Conservation (phyloP, 768 basidiomycete species). For the Leucocoprinus leucothites region DNA sequence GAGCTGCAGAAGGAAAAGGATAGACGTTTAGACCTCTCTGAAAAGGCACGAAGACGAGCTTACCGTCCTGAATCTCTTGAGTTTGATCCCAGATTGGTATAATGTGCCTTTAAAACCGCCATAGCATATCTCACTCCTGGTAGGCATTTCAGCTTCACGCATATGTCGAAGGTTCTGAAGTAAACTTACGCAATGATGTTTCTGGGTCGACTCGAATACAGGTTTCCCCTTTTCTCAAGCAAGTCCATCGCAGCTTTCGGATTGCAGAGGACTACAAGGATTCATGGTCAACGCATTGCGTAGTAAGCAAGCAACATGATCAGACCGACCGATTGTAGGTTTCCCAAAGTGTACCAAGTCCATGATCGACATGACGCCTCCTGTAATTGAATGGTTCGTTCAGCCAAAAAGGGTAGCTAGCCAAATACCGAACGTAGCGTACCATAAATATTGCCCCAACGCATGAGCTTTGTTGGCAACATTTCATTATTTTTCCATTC, state of each 20-base stretch:
- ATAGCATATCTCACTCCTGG: background rate
- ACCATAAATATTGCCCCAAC: constrained; percentile 4
- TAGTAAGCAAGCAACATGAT: too few species aligned
- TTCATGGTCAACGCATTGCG: background rate
- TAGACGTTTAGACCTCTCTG: background rate
- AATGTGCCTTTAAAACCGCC: background rate
- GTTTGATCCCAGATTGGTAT: background rate
- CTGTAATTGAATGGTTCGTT: background rate
- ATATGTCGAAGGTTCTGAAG: constrained; percentile 15
- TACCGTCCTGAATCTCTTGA: constrained; percentile 3
- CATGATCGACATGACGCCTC: constrained; percentile 1
- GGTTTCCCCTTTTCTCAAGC: constrained; percentile 26
- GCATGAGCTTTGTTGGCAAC: background rate
- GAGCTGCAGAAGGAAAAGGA: constrained; percentile 11
- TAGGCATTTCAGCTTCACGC: too few species aligned
- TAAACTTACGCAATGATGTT: constrained; percentile 24
- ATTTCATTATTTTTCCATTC: background rate
- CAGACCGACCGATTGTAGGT: constrained; percentile 1
- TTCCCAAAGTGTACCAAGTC: constrained; percentile 4
- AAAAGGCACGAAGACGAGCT: background rate
- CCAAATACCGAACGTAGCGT: background rate
- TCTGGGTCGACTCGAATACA: constrained; percentile 31
- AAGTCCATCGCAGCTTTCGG: constrained; percentile 26
- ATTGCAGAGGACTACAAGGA: constrained; percentile 20
- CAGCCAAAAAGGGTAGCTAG: too few species aligned